These are phyloP conservation scores for Candida sanyiensis DNA, from an alignment of 805 yeast genomes.

Conservation along the genomic window DNA sequence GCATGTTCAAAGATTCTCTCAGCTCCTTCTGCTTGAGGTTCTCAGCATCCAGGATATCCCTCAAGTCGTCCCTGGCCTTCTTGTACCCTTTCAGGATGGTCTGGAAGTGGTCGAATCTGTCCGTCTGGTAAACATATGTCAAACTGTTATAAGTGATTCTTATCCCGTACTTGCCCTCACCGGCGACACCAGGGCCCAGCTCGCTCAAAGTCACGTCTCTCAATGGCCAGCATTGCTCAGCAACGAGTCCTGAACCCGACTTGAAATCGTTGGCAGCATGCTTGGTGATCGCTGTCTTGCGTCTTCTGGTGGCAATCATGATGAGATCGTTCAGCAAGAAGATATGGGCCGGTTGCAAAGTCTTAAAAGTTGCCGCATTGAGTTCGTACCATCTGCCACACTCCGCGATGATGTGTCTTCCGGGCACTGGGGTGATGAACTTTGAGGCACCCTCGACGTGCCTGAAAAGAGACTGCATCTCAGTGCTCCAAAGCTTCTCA, in stretches of 20 bases:
- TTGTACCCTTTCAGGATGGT: conserved; percentile 51
- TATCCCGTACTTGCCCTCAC: conserved; percentile 31
- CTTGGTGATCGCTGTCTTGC: conserved; percentile 26
- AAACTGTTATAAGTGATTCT: conserved; percentile 43
- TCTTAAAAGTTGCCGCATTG: conserved; percentile 79
- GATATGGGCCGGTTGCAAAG: conserved; percentile 67
- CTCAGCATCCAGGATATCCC: conserved; percentile 50
- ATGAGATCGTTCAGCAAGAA: conserved; percentile 74
- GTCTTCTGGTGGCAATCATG: conserved; percentile 62
- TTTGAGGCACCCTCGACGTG: conserved; percentile 92
- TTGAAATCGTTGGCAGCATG: conserved; percentile 28
- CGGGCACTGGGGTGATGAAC: conserved; percentile 65
- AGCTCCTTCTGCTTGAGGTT: conserved; percentile 37
- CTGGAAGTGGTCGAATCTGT: conserved; percentile 48
- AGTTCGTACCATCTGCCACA: conserved; percentile 84
- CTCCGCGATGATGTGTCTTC: conserved; percentile 74
- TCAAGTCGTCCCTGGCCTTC: conserved; percentile 55
- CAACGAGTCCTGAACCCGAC: conserved; percentile 38
- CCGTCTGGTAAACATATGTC: conserved; percentile 56
- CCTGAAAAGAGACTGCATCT: conserved; percentile 61
- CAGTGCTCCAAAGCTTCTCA: conserved; percentile 77
- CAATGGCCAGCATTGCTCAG: conserved; percentile 76
- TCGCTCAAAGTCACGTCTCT: conserved; percentile 42
- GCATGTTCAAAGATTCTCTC: conserved; percentile 38
- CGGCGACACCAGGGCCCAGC: conserved; percentile 12